A percentile compares a stretch with the other conserved stretches of the same genome.
phyloP scores from a whole-genome alignment of 2,329 filamentous ascomycete species.

The Pseudogymnoascus sp. region DNA sequence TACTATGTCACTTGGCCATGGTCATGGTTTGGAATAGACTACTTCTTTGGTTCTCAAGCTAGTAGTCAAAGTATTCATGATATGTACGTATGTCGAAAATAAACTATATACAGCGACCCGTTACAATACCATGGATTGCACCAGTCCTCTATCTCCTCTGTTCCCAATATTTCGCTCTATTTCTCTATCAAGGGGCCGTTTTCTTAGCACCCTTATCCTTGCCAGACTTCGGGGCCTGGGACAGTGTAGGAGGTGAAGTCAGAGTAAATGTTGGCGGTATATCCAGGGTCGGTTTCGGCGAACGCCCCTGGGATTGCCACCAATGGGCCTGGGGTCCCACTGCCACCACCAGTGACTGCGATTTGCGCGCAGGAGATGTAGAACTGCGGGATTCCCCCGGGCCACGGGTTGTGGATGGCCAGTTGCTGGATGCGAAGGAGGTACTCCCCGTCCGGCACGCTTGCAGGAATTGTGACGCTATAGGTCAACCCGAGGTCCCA shows the following conservation, averaged over 20 bases:
- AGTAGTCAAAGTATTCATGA: not conserved
- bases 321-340: not conserved
- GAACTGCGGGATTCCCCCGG: constrained; percentile 19
- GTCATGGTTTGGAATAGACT: not conserved
- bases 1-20: not conserved
- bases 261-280: constrained; percentile 17
- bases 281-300: constrained; percentile 10
- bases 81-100: not conserved
- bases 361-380: constrained; percentile 27
- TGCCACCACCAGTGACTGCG: constrained; percentile 20
- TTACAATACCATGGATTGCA: not conserved
- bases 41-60: not conserved
- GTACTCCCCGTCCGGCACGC: constrained; percentile 22
- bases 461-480: constrained; percentile 23
- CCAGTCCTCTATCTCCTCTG: not conserved
- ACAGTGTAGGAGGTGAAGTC: constrained; percentile 16
- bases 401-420: constrained; percentile 20
- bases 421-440: constrained; percentile 23
- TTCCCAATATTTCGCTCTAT: not conserved
- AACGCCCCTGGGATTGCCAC: constrained; percentile 11
- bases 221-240: constrained; percentile 14
- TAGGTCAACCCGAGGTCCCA: constrained; percentile 23
- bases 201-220: not conserved
- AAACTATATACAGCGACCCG: not conserved
- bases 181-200: not conserved